A percentile compares a stretch with the other conserved stretches of the same genome.
These are phyloP conservation scores for Lagenaria siceraria DNA, from an alignment of 306 rosid species.

Conservation along the genomic window DNA sequence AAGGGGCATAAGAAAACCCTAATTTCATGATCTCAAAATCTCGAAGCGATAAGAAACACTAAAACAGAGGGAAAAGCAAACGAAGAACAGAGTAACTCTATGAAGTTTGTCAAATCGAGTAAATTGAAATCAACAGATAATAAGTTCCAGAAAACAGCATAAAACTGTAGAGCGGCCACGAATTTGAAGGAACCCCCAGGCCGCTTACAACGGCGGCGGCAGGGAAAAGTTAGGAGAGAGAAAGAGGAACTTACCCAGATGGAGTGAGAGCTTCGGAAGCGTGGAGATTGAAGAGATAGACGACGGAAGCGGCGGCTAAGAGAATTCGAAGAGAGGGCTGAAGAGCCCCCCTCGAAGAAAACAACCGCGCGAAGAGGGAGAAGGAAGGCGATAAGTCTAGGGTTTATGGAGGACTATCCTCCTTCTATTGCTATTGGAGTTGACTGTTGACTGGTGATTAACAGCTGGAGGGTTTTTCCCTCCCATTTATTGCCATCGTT, in stretches of 20 bases:
- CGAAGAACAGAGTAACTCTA: neutral
- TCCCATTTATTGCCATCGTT: neutral
- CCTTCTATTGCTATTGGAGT: neutral
- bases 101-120: neutral
- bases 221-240: neutral
- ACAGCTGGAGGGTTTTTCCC: neutral
- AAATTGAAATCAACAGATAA: neutral
- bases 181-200: neutral
- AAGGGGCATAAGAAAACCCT: neutral
- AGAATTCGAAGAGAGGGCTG: neutral
- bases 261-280: neutral
- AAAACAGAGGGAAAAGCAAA: neutral
- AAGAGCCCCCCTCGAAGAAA: constrained; percentile 5
- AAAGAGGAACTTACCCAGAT: neutral
- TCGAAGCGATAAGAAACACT: neutral
- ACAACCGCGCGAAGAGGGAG: neutral
- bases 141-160: neutral
- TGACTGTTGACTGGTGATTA: neutral
- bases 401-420: neutral
- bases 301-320: neutral
- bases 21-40: neutral
- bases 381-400: neutral
- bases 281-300: neutral
- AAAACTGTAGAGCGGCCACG: neutral
- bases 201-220: neutral